These are phyloP conservation scores for Fonsecaea pedrosoi DNA, from an alignment of 2,329 filamentous ascomycete genomes.

Conservation along the genomic window DNA sequence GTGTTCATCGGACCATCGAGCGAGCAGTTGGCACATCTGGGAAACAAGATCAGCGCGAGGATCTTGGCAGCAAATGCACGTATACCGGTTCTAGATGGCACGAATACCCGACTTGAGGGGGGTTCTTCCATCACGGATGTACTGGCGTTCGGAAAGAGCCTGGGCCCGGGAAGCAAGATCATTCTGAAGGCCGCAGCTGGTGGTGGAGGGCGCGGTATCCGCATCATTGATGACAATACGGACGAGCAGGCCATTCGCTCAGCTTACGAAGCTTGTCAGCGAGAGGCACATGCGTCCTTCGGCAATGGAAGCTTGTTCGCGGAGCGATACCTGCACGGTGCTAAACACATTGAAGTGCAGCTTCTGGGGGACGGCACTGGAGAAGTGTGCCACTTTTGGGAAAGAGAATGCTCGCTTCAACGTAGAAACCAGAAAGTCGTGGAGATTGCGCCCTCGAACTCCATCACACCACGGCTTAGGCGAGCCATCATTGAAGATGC, in stretches of 20 bases:
- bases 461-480: constrained; percentile 80
- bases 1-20: constrained; percentile 94
- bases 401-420: constrained; percentile 99
- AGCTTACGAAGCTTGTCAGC: constrained; percentile 90
- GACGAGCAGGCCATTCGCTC: constrained; percentile 71
- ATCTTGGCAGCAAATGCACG: constrained; percentile 87
- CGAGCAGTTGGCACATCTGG: constrained; percentile 88
- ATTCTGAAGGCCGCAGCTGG: constrained; percentile 99
- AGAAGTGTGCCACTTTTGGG: constrained; percentile 96
- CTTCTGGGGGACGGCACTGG: constrained; percentile 96
- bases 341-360: constrained; percentile 99
- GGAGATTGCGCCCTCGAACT: constrained; percentile 95
- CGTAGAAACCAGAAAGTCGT: constrained; percentile 99
- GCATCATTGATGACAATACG: constrained; percentile 87
- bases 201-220: constrained; percentile 97
- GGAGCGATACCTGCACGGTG: constrained; percentile 96
- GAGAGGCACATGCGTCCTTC: constrained; percentile 95
- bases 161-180: constrained; percentile 66
- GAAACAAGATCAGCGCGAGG: constrained; percentile 97
- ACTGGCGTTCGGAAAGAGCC: constrained; percentile 71
- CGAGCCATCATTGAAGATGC: constrained; percentile 89
- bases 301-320: constrained; percentile 98
- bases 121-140: constrained; percentile 92
- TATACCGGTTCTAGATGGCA: constrained; percentile 91
- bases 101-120: constrained; percentile 84